These are phyloP conservation scores for Suillus subaureus DNA, from an alignment of 768 basidiomycete species.

Conservation along the genomic window DNA sequence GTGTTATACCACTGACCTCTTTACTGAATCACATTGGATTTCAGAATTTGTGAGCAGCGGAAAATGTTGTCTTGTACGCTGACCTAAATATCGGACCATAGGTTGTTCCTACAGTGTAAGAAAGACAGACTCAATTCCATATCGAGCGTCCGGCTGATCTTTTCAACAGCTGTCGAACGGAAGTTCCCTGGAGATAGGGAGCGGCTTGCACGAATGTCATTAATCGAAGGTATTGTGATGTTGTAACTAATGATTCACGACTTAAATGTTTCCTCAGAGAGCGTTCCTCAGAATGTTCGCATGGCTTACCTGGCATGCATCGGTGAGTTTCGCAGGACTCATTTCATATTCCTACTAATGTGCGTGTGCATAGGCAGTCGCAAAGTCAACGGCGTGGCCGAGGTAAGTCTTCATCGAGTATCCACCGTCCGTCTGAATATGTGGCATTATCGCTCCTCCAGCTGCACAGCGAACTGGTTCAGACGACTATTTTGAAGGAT, in stretches of 20 bases:
- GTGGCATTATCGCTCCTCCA: slow-evolving; percentile 22
- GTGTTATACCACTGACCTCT: neutral
- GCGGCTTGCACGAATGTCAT: slow-evolving; percentile 79
- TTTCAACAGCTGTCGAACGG: slow-evolving; percentile 71
- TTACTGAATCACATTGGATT: neutral
- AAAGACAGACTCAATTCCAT: neutral
- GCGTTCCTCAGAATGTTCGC: slow-evolving; percentile 80
- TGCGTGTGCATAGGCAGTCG: slow-evolving; percentile 53
- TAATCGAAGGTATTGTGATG: slow-evolving; percentile 74
- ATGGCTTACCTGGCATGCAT: slow-evolving; percentile 94
- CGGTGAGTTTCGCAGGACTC: slow-evolving; percentile 36
- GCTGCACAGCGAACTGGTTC: slow-evolving; percentile 89
- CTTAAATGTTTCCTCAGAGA: slow-evolving; percentile 52
- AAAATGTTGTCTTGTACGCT: slow-evolving; percentile 42
- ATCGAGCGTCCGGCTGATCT: slow-evolving; percentile 11
- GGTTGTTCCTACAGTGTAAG: slow-evolving; percentile 69
- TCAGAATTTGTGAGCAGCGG: slow-evolving; percentile 21
- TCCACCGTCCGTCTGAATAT: neutral
- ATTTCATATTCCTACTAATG: slow-evolving; percentile 7
- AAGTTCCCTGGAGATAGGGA: slow-evolving; percentile 89
- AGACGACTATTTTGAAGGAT: slow-evolving; percentile 82
- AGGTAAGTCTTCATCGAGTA: slow-evolving; percentile 42
- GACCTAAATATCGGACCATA: slow-evolving; percentile 31
- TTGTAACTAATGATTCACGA: neutral
- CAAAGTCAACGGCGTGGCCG: slow-evolving; percentile 95